phyloP scores from a whole-genome alignment of 2,329 filamentous ascomycete species.

The Trichoderma asperellum region DNA sequence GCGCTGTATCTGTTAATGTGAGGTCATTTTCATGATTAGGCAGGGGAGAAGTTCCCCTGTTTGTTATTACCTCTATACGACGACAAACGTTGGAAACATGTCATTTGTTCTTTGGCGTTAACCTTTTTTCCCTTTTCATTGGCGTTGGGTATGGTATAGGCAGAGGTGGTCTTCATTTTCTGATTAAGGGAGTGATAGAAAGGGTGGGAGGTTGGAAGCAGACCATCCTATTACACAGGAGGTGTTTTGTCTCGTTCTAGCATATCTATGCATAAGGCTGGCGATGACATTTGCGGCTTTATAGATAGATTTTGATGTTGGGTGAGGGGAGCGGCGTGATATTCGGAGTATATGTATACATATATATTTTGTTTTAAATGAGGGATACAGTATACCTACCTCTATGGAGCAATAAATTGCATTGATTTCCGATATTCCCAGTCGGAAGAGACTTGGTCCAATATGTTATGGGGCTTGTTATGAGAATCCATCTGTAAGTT shows the following conservation, averaged over 20 bases:
- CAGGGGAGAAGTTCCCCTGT: not conserved
- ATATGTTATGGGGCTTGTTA: not conserved
- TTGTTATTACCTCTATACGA: conserved; percentile 23
- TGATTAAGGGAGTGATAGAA: conserved; percentile 15
- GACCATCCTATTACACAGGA: not conserved
- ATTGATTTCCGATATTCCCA: not conserved
- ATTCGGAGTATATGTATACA: not conserved
- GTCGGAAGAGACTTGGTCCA: not conserved
- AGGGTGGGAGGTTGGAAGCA: not conserved
- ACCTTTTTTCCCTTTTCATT: not conserved
- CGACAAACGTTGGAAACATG: conserved; percentile 19
- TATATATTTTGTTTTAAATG: not conserved
- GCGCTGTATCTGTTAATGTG: conserved; percentile 68
- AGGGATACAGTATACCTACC: not conserved
- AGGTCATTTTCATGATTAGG: conserved; percentile 32
- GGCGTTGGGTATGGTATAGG: conserved; percentile 22
- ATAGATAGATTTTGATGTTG: conserved; percentile 9
- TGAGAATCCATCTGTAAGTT: not conserved
- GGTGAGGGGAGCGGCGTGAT: not conserved
- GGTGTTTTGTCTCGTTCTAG: not conserved
- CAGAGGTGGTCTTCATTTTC: conserved; percentile 9
- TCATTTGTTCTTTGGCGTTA: conserved; percentile 14
- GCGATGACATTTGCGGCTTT: conserved; percentile 11
- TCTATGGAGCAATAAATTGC: not conserved
- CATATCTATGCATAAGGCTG: conserved; percentile 18